Evolutionary conservation across 2,329 filamentous ascomycete species (phyloP).

Genomic region (Hypoxylon sp.): DNA sequence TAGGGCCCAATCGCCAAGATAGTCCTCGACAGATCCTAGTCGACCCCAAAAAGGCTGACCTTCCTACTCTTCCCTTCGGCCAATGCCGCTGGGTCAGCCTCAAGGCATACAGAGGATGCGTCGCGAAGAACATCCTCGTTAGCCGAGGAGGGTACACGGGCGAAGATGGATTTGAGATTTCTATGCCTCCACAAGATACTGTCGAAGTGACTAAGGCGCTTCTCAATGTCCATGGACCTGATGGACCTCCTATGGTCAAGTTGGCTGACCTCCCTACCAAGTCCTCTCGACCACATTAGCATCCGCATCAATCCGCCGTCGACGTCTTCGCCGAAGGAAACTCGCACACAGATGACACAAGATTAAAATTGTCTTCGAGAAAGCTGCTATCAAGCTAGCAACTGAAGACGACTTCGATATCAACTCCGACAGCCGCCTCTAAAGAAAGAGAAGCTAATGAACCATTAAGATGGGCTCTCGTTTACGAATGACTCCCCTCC

Average conservation of each 20-base stretch:
- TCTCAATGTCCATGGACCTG: constrained; percentile 73
- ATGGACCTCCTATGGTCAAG: constrained; percentile 67
- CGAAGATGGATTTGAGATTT: constrained; percentile 98
- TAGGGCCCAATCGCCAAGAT: constrained; percentile 85
- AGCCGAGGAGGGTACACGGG: constrained; percentile 95
- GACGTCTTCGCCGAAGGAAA: no score
- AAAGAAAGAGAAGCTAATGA: no score
- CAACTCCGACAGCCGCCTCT: no score
- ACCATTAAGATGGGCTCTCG: no score
- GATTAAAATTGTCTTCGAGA: no score
- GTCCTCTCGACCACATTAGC: no score
- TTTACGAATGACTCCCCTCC: no score
- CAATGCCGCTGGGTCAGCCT: constrained; percentile 77
- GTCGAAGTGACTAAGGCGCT: constrained; percentile 78
- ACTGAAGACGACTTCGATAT: no score
- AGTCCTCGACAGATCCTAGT: constrained; percentile 76
- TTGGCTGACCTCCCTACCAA: constrained; percentile 77
- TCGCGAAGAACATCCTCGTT: constrained; percentile 73
- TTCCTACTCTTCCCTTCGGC: constrained; percentile 86
- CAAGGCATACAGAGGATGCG: constrained; percentile 68
- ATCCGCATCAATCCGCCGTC: no score
- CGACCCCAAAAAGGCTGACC: constrained; percentile 65
- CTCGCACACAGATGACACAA: no score
- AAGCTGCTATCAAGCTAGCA: no score
- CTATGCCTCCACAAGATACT: constrained; percentile 78